Base-by-base conservation (phyloP, 1,284 basidiomycete species). In the Pascua guehoae region DNA sequence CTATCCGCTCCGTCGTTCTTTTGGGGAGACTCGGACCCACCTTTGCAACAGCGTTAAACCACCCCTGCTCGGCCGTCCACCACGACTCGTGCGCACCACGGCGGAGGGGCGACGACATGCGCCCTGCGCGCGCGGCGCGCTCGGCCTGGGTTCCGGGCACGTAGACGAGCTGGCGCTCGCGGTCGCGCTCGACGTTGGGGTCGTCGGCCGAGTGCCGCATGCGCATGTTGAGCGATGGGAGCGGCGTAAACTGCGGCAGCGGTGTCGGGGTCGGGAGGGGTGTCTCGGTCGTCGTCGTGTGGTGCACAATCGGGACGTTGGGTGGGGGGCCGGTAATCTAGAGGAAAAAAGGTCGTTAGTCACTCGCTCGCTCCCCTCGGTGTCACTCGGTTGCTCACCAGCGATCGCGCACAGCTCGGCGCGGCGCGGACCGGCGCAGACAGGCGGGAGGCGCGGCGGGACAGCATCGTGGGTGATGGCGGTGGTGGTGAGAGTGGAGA, bases 251-350 rank as follows among this genome's bases (percentile, higher is more conserved):
- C 40, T 50, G 44, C 14, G 74, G 74, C 16, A 74, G 60, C 7
- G 74, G 74, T 4, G 70, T 62, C 0, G 74, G 73, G 4, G 70
- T 71, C 3, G 71, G 65, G 11, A 64, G 53, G 14, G 62, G 62
- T n/a, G 62, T 57, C 0, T 65, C 68, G 12, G 64, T 67, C 41
- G 59, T 49, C 12, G 56, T 57, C 43, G 50, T 56, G 60, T 68
- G 63, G 47, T 65, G 67, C 18, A 56, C 56, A 3, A 61, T 53
- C 2, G 69, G 66, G 15, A 67, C 47, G 37, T 66, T 58, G 15
- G 74, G 69, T 10, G 74, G 70, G 16, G 74, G 74, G 9, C 74
- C 74, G 17, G 74, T 75, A 53, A 75, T 75, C 74, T 75, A 51
- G n/a, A n/a, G n/a, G n/a, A n/a, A 5, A 15, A 15, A 32, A 2